phyloP scores from a whole-genome alignment of 2,329 filamentous ascomycete genomes.

The Beauveria australis region DNA sequence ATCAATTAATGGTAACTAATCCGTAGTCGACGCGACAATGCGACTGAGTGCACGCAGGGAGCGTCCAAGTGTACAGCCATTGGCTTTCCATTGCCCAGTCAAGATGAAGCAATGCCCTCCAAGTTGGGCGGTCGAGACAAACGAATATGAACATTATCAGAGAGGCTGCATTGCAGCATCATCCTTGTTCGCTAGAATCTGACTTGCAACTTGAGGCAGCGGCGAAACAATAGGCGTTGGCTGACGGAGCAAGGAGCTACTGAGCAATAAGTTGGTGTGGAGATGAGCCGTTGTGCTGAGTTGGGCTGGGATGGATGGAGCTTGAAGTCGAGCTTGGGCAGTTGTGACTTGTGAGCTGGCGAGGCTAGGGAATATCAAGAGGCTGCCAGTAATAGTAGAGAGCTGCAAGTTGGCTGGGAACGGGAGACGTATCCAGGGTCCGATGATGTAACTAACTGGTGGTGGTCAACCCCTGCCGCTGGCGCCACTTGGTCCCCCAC shows the following conservation, averaged over 20 bases:
- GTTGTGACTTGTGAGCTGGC: not conserved
- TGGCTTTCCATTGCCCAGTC: not conserved
- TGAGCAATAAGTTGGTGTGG: not conserved
- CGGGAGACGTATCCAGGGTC: conserved; percentile 1
- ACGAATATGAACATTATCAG: not conserved
- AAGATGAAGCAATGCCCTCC: not conserved
- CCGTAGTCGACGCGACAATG: not conserved
- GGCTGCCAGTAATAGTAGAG: not conserved
- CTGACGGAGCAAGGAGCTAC: not conserved
- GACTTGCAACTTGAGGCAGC: not conserved
- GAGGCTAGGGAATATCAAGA: not conserved
- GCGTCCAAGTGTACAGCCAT: not conserved
- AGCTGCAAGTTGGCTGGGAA: not conserved
- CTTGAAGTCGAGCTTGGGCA: not conserved
- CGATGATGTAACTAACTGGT: not conserved
- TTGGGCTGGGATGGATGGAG: conserved; percentile 1
- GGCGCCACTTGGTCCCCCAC: not conserved
- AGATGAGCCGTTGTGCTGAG: not conserved
- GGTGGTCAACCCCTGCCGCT: not conserved
- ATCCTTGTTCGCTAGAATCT: not conserved
- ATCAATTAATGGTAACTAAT: not conserved
- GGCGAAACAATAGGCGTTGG: not conserved
- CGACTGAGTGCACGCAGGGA: not conserved
- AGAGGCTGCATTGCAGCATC: not conserved
- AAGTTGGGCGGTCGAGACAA: not conserved